Evolutionary conservation across 495 filamentous ascomycete species (phyloP), one percentile per base, ranked within the genome.

Genomic region (Tirmania nivea): DNA sequence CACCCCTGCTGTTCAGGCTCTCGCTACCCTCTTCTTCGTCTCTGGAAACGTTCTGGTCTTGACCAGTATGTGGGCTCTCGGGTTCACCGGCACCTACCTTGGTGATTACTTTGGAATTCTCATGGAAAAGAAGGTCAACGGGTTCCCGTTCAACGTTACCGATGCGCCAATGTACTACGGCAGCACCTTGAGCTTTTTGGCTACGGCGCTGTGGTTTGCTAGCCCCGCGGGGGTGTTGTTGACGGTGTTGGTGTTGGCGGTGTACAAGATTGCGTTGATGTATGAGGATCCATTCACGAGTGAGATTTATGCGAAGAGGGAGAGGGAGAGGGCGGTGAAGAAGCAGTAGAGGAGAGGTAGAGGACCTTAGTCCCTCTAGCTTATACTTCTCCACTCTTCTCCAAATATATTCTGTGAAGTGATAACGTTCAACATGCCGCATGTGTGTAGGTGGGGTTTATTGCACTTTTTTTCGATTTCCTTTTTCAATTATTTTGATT

Each of bases 211-310:
- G 19, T 74, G 84, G 64, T 86, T 80, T 60, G 90, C 86, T 54
- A 87, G 84, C 68, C 89, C 88, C 2, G 90, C 90, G 1, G 90
- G 90, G 6, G 57, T 95, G 39, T 65, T 86, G 50, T 65, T 96
- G 66, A 86, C 86, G 0, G 69, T 67, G 7, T 69, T 79, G 69
- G 90, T 96, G 21, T 76, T 83, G 59, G 65, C 80, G 25, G 73
- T 83, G 51, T 97, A 97, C 68, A 71, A 76, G 63, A 70, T 94
- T 59, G 90, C 90, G 52, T 75, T 94, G 61, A 71, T 71, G 61
- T 96, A 81, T 69, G 90, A 97, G 68, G 90, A 97, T 72, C 89
- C 89, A n/a, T 97, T 97, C 69, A 97, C 90, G 35, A 77, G 77
- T 0, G 84, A 76, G 56, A 97, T 97, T 58, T 97, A 97, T 68